Base-by-base conservation (phyloP, 495 filamentous ascomycete genomes). In the Penicillium alfredii region DNA sequence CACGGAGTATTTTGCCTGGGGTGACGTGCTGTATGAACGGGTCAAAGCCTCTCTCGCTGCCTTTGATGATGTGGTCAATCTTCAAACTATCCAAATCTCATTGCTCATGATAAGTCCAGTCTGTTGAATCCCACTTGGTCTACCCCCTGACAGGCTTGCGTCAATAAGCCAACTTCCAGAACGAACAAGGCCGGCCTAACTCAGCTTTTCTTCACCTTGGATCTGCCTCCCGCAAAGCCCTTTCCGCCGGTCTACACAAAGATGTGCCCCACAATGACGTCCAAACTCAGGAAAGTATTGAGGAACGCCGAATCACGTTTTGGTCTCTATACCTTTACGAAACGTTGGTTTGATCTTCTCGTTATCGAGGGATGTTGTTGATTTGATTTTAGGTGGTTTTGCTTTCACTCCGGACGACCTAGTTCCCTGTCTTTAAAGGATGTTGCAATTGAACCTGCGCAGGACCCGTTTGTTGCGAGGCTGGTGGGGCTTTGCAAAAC, bases 251-350 rank as follows among this genome's bases (percentile, higher is more conserved):
- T 2, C 18, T 71, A 34, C 61, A 71, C 33, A 71, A 65, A 27
- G 62, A 69, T 21, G 59, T 58, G 1, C 63, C 57, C 1, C 33
- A 46, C 6, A 42, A 51, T 6, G 43, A 41, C 2, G 41, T 45
- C 4, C 55, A 65, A 33, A 45, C 36, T 0, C 22, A 44, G 6
- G 55, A 64, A 13, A 56, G 42, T 19, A 49, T 57, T 6, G 53
- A 65, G 35, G 61, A 63, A 31, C 47, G 63, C 24, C 50, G 67
- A 17, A 30, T 51, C 3, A 71, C 64, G 0, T 63, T 69, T 15
- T 71, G 67, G 67, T 56, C 50, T 23, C 47, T 71, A 3, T 69
- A 53, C 33, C 35, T 59, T 15, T 68, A 59, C 28, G 67, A 71
- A 51, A 65, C 53, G 67, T 71, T 11, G 3, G 56, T 33, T n/a